phyloP scores from a whole-genome alignment of 1,139 yeast genomes.

The Saccharomyces hybrid region DNA sequence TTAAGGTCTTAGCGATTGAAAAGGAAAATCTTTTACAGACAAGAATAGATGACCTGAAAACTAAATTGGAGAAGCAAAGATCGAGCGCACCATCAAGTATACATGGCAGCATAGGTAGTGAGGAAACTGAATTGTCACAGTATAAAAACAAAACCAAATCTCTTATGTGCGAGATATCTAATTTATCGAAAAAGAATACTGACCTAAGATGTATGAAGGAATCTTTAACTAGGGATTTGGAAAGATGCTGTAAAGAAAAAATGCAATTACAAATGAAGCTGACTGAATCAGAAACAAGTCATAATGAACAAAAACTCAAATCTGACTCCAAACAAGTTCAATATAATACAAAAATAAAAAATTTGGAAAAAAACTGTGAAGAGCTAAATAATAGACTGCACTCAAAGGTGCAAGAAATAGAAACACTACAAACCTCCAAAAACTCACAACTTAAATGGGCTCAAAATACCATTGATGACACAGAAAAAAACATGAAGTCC shows the following conservation, averaged over 20 bases:
- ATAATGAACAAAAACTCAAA: neutral
- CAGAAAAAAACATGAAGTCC: neutral
- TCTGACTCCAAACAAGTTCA: neutral
- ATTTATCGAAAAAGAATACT: neutral
- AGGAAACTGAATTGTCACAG: neutral
- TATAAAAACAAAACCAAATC: neutral
- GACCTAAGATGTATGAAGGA: neutral
- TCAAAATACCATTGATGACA: constrained; percentile 57
- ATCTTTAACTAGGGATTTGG: neutral
- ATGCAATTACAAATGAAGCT: neutral
- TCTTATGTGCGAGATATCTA: neutral
- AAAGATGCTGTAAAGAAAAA: neutral
- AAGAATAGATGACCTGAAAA: neutral
- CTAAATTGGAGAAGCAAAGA: neutral
- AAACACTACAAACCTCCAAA: constrained; percentile 32
- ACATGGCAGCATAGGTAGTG: neutral
- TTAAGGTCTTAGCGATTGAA: neutral
- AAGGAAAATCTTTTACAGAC: neutral
- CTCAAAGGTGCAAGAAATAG: constrained; percentile 28
- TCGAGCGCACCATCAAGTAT: neutral
- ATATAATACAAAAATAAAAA: neutral
- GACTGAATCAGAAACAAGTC: neutral
- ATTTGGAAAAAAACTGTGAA: neutral
- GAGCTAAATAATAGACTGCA: constrained; percentile 38
- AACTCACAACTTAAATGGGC: constrained; percentile 55